These are phyloP conservation scores for Brassica hybrid DNA, from an alignment of 441 rosid genomes.

Conservation along the genomic window DNA sequence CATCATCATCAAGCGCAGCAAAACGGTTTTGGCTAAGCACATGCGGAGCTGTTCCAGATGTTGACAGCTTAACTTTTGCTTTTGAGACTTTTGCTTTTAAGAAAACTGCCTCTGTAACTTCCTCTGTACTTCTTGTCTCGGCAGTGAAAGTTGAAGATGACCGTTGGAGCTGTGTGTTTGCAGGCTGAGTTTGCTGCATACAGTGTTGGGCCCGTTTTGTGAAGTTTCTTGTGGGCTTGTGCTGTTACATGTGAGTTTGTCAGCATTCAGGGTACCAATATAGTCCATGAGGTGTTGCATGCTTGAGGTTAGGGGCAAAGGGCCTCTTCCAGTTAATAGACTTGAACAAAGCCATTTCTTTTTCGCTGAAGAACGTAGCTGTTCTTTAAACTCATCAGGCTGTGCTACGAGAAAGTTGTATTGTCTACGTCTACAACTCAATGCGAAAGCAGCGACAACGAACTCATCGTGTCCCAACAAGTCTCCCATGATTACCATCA, in stretches of 20 bases:
- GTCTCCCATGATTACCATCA: slow-evolving; percentile 13
- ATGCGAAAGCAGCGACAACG: background rate
- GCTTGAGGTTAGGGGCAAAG: background rate
- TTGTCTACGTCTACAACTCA: background rate
- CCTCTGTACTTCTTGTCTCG: background rate
- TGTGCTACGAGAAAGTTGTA: background rate
- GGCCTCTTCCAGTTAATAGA: background rate
- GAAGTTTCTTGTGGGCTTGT: background rate
- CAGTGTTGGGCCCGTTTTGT: background rate
- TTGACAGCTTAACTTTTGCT: background rate
- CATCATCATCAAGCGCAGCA: background rate
- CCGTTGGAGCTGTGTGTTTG: background rate
- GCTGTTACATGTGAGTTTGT: background rate
- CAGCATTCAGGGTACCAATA: background rate
- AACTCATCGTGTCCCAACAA: background rate
- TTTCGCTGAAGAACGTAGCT: background rate
- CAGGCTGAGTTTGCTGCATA: background rate
- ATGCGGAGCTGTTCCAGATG: background rate
- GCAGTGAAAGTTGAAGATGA: background rate
- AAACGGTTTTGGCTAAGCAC: background rate
- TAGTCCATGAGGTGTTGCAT: background rate
- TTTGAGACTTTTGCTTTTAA: background rate
- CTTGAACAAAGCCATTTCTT: background rate
- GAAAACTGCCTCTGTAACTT: background rate
- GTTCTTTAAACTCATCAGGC: background rate